Base-by-base conservation (phyloP, 2,329 filamentous ascomycete genomes). In the Colletotrichum sp. region DNA sequence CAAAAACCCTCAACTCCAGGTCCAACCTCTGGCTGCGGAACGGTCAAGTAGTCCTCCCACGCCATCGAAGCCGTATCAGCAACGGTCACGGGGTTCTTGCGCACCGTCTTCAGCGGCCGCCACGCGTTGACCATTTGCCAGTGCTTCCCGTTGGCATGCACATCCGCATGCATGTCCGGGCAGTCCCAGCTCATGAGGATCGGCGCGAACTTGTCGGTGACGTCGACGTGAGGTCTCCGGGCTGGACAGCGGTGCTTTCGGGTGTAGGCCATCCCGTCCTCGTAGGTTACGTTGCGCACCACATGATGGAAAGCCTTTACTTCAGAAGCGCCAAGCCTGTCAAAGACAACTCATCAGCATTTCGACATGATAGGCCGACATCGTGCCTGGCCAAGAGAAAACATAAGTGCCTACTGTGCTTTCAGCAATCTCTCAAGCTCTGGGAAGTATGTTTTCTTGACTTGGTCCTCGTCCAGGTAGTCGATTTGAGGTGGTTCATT, bases 111-210 rank as follows among this genome's bases (percentile, higher is more conserved):
- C 32, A 72, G 27, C 9, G 61, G 70, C 48, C 69, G 28, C 69
- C 69, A 72, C 22, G 61, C 69, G 48, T 72, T 72, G 61, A 72
- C 61, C 69, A 72, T 72, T 28, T 72, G 69, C 69, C 61, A 72
- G 25, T 59, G 69, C 48, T 72, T 72, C 1, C 63, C 52, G 15
- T 60, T 72, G 11, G 15, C n/a, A n/a, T 60, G 61, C 30, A 67
- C 48, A 27, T 72, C 48, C 5, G 70, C 61, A 52, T 67, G 70
- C 63, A 72, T 72, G 6, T 60, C 61, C 2, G 70, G 70, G 15
- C 70, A 72, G n/a, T 67, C 70, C 70, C 70, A 72, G 11, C 70
- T 67, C 70, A 72, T 72, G 4, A 67, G 5, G 5, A 67, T 60
- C 8, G 70, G 70, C 25, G 70, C 70, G 34, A 72, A 72, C 6